A percentile compares a stretch with the other conserved stretches of the same genome.
Evolutionary conservation across 2,329 filamentous ascomycete species (phyloP).

Genomic region (Pyrenophora seminiperda): DNA sequence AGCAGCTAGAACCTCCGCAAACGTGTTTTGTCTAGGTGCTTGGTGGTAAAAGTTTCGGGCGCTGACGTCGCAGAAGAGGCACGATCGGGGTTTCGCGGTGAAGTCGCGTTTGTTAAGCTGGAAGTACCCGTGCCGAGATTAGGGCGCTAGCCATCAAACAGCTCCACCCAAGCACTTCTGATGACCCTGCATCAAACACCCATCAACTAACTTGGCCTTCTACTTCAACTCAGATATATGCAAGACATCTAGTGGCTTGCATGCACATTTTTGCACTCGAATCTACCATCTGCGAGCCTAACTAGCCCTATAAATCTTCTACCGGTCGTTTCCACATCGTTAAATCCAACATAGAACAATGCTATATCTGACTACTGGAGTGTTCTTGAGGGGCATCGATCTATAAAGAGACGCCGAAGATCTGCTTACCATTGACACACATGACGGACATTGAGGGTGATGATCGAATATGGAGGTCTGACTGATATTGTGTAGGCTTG

Average conservation of each 20-base stretch:
- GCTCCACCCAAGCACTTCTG: constrained; percentile 10
- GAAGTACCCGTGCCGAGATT: constrained; percentile 24
- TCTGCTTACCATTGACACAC: not conserved
- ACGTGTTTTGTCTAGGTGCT: constrained; percentile 25
- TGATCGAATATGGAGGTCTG: not conserved
- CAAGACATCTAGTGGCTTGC: not conserved
- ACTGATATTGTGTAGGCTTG: too few species aligned
- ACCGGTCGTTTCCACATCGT: too few species aligned
- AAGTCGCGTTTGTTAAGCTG: constrained; percentile 26
- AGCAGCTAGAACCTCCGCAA: constrained; percentile 15
- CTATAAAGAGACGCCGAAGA: too few species aligned
- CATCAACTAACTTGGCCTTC: not conserved
- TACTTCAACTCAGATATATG: not conserved
- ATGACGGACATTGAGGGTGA: constrained; percentile 3
- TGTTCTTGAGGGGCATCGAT: not conserved
- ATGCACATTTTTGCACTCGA: not conserved
- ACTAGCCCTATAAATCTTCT: not conserved
- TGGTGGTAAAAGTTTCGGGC: constrained; percentile 24
- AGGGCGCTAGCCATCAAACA: constrained; percentile 18
- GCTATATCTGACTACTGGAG: constrained; percentile 4
- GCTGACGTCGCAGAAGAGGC: constrained; percentile 29
- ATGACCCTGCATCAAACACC: constrained; percentile 4
- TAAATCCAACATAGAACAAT: constrained; percentile 6
- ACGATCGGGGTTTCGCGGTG: constrained; percentile 24
- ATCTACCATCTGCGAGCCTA: too few species aligned